Evolutionary conservation across 345 rosid species (phyloP).

Genomic region (Eucalyptus leucophloia): DNA sequence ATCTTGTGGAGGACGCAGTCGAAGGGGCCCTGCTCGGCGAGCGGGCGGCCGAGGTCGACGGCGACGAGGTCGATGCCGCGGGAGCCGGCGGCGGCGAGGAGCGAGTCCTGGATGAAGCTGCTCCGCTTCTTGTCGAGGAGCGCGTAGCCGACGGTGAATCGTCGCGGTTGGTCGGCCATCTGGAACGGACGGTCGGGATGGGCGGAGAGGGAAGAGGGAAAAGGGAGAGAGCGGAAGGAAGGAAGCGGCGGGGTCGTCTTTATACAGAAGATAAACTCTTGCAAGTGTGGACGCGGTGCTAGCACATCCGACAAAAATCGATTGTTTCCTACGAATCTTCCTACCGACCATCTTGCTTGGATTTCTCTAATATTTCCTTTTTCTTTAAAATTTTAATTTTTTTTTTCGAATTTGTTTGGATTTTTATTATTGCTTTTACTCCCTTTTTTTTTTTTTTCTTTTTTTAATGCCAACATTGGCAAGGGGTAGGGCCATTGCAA

Average conservation of each 20-base stretch:
- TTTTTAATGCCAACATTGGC: too few relatives aligned
- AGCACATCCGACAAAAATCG: too few relatives aligned
- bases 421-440: too few relatives aligned
- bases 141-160: slow-evolving; percentile 44
- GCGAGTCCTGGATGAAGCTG: slow-evolving; percentile 37
- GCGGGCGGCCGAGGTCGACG: slow-evolving; percentile 16
- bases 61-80: slow-evolving; percentile 37
- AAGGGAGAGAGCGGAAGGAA: too few relatives aligned
- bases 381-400: too few relatives aligned
- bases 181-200: background rate
- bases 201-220: background rate
- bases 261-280: background rate
- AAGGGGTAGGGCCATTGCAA: too few relatives aligned
- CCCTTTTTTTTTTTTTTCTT: too few relatives aligned
- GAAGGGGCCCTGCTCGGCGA: slow-evolving; percentile 39
- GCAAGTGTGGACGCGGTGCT: too few relatives aligned
- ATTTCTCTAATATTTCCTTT: too few relatives aligned
- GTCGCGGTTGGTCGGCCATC: slow-evolving; percentile 17
- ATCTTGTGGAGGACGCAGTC: slow-evolving; percentile 55
- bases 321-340: too few relatives aligned
- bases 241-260: background rate
- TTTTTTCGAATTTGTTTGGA: too few relatives aligned
- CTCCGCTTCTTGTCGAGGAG: slow-evolving; percentile 34
- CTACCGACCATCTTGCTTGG: too few relatives aligned
- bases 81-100: slow-evolving; percentile 12